These are phyloP conservation scores for Psilocybe azurescens DNA, from an alignment of 768 basidiomycete genomes.

Conservation along the genomic window DNA sequence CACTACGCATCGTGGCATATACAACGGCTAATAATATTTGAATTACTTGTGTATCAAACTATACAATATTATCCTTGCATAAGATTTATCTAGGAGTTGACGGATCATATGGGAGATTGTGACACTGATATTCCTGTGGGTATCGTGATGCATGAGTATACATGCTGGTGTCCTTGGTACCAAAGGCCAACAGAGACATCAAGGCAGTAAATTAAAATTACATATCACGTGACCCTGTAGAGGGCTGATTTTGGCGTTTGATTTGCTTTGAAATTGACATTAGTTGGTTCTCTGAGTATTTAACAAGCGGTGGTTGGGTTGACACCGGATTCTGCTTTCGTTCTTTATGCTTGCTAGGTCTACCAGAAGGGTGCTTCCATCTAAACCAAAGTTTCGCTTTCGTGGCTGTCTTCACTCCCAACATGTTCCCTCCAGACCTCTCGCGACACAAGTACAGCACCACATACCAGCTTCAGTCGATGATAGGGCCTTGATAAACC, in stretches of 20 bases:
- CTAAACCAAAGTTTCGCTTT: constrained; percentile 42
- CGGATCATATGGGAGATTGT: too few relatives aligned
- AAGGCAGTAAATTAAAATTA: too few relatives aligned
- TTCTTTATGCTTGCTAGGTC: constrained; percentile 48
- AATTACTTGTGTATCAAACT: constrained; percentile 5
- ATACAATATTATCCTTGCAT: neutral
- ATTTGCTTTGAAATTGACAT: neutral
- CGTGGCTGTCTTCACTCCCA: constrained; percentile 47
- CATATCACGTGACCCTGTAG: neutral
- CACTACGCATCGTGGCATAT: constrained; percentile 22
- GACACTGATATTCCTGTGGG: too few relatives aligned
- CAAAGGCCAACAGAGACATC: too few relatives aligned
- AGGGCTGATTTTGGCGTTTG: neutral
- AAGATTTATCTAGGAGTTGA: too few relatives aligned
- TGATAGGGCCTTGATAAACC: constrained; percentile 66
- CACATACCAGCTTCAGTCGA: constrained; percentile 66
- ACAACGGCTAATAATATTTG: constrained; percentile 23
- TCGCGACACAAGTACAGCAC: constrained; percentile 45
- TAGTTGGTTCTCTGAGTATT: neutral
- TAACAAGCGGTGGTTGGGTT: neutral
- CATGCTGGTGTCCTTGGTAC: too few relatives aligned
- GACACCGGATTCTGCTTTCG: neutral
- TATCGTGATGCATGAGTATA: too few relatives aligned
- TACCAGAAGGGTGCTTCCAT: constrained; percentile 46
- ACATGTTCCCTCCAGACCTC: constrained; percentile 30